Evolutionary conservation across 257 asterid species (phyloP).

Genomic region (Pogostemon cablin): DNA sequence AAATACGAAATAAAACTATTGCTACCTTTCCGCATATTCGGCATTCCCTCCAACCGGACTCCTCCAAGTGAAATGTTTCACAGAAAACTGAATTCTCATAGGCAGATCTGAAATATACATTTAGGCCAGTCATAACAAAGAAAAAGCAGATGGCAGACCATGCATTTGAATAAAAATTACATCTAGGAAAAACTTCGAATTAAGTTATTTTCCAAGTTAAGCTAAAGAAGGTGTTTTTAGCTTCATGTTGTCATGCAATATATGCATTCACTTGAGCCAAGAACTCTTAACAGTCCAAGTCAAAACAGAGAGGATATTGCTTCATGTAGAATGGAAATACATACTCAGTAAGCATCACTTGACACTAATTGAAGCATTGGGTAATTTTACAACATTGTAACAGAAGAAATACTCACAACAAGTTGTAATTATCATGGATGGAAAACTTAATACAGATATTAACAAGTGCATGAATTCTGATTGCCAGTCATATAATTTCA

Average conservation of each 20-base stretch:
- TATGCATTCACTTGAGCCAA: neutral
- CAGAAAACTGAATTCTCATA: conserved; percentile 77
- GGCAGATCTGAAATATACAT: conserved; percentile 54
- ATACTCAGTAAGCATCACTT: conserved; percentile 3
- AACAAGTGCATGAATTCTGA: neutral
- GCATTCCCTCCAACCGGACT: conserved; percentile 96
- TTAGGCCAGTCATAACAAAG: conserved; percentile 20
- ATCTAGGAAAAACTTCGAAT: conserved; percentile 10
- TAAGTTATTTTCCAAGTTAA: conserved; percentile 15
- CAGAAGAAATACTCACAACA: conserved; percentile 12
- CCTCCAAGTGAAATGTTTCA: conserved; percentile 72
- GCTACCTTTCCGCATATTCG: conserved; percentile 72
- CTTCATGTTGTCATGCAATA: conserved; percentile 11
- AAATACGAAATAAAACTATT: conserved; percentile 13
- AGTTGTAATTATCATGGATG: neutral
- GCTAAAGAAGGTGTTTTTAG: neutral
- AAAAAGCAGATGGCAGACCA: conserved; percentile 5
- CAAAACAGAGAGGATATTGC: neutral
- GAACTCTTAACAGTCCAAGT: neutral
- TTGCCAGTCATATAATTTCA: neutral
- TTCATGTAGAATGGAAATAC: neutral
- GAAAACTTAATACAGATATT: neutral
- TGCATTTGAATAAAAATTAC: neutral
- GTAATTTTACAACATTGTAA: neutral
- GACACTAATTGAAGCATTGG: neutral